These are phyloP conservation scores for Aspergillus pseudoviridinutans DNA, from an alignment of 2,329 filamentous ascomycete species.

Conservation along the genomic window DNA sequence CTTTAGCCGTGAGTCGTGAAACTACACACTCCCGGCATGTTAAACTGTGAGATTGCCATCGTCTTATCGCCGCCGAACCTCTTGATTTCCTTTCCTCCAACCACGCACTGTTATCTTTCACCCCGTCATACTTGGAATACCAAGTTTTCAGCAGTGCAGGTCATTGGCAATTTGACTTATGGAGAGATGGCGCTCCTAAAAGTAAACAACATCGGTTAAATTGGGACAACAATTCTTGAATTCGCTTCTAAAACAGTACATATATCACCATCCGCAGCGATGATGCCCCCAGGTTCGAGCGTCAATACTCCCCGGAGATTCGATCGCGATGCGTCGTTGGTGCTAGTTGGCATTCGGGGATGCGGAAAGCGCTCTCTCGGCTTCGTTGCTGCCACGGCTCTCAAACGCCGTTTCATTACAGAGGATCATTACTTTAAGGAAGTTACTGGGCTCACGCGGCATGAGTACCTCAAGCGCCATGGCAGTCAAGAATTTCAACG, in stretches of 20 bases:
- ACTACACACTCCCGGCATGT: too few species aligned
- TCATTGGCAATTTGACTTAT: background rate
- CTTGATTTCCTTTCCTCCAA: background rate
- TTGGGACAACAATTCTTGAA: background rate
- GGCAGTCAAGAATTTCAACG: slow-evolving; percentile 42
- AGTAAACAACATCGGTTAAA: background rate
- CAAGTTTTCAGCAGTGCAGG: background rate
- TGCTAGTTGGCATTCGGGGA: slow-evolving; percentile 42
- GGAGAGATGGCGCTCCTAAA: background rate
- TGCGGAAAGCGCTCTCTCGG: slow-evolving; percentile 43
- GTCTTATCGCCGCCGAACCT: background rate
- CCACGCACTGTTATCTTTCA: background rate
- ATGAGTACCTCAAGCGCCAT: slow-evolving; percentile 38
- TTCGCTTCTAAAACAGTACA: background rate
- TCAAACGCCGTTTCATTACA: slow-evolving; percentile 42
- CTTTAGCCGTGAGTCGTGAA: background rate
- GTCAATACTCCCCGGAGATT: slow-evolving; percentile 23
- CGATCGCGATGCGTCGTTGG: slow-evolving; percentile 37
- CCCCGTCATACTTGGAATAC: background rate
- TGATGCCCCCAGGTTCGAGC: slow-evolving; percentile 10
- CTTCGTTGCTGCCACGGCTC: slow-evolving; percentile 40
- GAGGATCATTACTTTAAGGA: slow-evolving; percentile 44
- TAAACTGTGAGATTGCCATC: background rate
- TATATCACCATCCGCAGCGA: background rate
- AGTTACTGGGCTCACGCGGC: slow-evolving; percentile 38